Evolutionary conservation across 495 filamentous ascomycete genomes (phyloP), one percentile per base, ranked within the genome.

Genomic region (Hypoxylon lenormandii): DNA sequence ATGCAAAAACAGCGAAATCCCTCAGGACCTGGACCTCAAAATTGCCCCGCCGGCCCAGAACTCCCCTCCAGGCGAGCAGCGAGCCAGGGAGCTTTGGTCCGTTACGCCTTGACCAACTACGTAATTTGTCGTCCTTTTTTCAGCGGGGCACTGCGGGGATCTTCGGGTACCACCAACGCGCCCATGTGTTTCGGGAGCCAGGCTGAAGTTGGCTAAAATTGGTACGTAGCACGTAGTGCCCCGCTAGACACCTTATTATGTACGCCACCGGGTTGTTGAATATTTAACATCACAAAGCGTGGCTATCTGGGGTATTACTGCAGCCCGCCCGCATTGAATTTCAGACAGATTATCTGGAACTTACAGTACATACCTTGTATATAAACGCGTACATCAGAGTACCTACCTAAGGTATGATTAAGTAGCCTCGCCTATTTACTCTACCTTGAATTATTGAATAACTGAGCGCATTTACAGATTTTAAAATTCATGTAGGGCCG

Each of bases 1-100:
- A 42, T 46, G 43, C 16, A 65, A 70, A 19, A 46, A 19, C 36
- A 65, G 43, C 67, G 67, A 70, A 70, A 65, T 70, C 61, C 67
- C 67, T 70, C 66, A 70, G 22, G 11, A 51, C 26, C 40, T 43
- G 52, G 65, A 47, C 65, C 65, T 28, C 52, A 23, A 21, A n/a
- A n/a, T 28, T 49, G 46, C 46, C 53, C 51, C 60, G 28, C 60
- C 51, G 46, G 22, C 18, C 50, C 3, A 33, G 33, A 38, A 5
- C 18, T 11, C 42, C 42, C 42, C 3, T 33, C 16, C 15, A 19
- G 16, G n/a, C 42, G n/a, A 42, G 12, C 38, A 18, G 18, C 11
- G 7, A 16, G 1, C 28, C 4, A 28, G 36, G 62, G 53, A 69
- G 66, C 60, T 64, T 64, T 64, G 59, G 46, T 69, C 66, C 65